A percentile compares a stretch with the other conserved stretches of the same genome.
These are phyloP conservation scores for Purpureocillium lavendulum DNA, from an alignment of 2,329 filamentous ascomycete species.

Conservation along the genomic window DNA sequence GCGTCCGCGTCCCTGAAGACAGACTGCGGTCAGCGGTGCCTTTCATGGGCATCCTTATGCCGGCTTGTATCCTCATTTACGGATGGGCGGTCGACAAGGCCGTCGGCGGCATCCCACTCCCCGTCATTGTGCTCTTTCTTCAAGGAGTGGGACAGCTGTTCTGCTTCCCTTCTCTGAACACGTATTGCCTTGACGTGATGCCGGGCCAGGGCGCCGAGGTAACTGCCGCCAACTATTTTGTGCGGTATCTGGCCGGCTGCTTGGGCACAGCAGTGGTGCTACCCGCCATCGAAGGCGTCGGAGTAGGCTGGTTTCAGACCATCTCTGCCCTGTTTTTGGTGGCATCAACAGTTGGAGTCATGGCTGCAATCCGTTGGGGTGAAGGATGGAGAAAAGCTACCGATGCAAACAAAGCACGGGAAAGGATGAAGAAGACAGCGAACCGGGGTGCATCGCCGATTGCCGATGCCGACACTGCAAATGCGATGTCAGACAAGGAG, in stretches of 20 bases:
- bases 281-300: constrained; percentile 64
- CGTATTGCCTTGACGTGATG: constrained; percentile 79
- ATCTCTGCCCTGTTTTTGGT: constrained; percentile 38
- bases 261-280: constrained; percentile 62
- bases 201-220: constrained; percentile 60
- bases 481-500: neutral
- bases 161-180: constrained; percentile 68
- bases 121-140: constrained; percentile 65
- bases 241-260: constrained; percentile 68
- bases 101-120: constrained; percentile 47
- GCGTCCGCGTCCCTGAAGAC: constrained; percentile 59
- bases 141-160: constrained; percentile 69
- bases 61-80: constrained; percentile 56
- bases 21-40: constrained; percentile 50
- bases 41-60: constrained; percentile 50
- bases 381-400: constrained; percentile 28
- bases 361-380: constrained; percentile 30
- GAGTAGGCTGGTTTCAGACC: constrained; percentile 75
- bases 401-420: constrained; percentile 14
- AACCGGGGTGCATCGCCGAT: too few species aligned
- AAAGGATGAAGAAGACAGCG: neutral
- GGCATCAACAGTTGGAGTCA: constrained; percentile 24
- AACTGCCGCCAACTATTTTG: constrained; percentile 71
- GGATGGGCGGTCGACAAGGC: constrained; percentile 41
- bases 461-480: neutral